Base-by-base conservation (phyloP, 495 filamentous ascomycete species). In the Saxophila tyrrhenica region DNA sequence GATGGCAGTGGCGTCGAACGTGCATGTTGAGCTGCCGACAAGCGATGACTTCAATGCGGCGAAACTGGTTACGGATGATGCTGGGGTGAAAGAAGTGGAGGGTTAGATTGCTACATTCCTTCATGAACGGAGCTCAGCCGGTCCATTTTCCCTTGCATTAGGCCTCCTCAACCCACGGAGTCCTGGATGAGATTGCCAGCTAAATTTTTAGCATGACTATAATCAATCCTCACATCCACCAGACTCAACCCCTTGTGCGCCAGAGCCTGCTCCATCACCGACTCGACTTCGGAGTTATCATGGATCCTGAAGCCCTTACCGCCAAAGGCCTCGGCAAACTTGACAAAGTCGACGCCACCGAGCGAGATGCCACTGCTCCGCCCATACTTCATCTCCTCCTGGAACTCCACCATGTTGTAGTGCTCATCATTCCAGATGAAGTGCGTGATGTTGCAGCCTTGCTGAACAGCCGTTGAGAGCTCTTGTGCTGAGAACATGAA, bases 321-420 rank as follows among this genome's bases (percentile, higher is more conserved):
- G 2, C 67, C 69, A 49, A 71, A 70, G 9, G 64, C 62, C 51
- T 71, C 67, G 9, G 66, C 69, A 44, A 64, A 70, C 42, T 58
- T 62, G 22, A 62, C 68, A 45, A 71, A 71, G 42, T 69, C 67
- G 0, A 70, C 62, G 0, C 69, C 69, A 0, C 69, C 69, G 2
- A 71, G 48, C 1, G 62, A 56, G 35, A 71, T 65, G 2, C 69
- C 69, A 1, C 57, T 52, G 11, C 57, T 64, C 22, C 69, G 55
- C 2, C 67, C 67, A 42, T 71, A 71, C 56, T 71, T 71, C 52
- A 64, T 61, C 50, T 68, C 66, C 58, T 71, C 67, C 56, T 71
- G 69, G 51, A 71, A 71, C 54, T 69, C 64, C 0, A 72, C 69
- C 69, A 72, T 72, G 50, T 72, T 72, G 52, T 66, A 72, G 24